Base-by-base conservation (phyloP, 2,329 filamentous ascomycete genomes). In the Berkeleyomyces basicola region DNA sequence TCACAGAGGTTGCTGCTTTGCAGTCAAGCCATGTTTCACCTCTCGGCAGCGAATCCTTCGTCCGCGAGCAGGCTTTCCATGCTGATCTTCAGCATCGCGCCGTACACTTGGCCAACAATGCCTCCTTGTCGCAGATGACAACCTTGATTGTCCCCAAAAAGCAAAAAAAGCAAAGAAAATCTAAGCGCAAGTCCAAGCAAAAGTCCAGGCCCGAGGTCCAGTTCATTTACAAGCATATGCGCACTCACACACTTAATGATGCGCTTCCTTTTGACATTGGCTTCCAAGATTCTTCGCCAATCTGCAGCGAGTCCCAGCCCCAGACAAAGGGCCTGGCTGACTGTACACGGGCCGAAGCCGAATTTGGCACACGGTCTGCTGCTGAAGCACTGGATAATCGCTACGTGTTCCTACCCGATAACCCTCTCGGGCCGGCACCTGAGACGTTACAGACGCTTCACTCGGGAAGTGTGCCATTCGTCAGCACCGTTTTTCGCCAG, bases 331-430 rank as follows among this genome's bases (percentile, higher is more conserved):
- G 36, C 7, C 33, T 39, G 0, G 51, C 14, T 36, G 33, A 67
- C 47, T 86, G 84, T 70, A 70, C 70, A 1, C 72, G 77, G 4
- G 78, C 86, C 69, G 72, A 70, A 16, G 67, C 68, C 3, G 82
- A 86, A 66, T 78, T 87, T 66, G 74, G 16, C 31, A 55, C 59
- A 5, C 58, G 40, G 7, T 46, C 64, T 6, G 60, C 46, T 10
- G 53, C 58, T 9, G 55, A 58, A 14, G 59, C 64, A 11, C 53
- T 58, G 4, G 49, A 81, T 82, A 72, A 78, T 3, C 82, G 83
- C 55, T 91, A 85, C 69, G 78, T 91, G 40, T 79, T 92, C 69
- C 79, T 91, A 64, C 76, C 86, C 3, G 88, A 93, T 70, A 82
- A 84, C 6, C 84, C 85, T 23, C 78, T 82, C 16, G 88, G 87